Percentiles rank a stretch among this genome's conserved stretches.
These are phyloP conservation scores for Puccinia coronata DNA, from an alignment of 1,284 basidiomycete genomes.

Conservation along the genomic window DNA sequence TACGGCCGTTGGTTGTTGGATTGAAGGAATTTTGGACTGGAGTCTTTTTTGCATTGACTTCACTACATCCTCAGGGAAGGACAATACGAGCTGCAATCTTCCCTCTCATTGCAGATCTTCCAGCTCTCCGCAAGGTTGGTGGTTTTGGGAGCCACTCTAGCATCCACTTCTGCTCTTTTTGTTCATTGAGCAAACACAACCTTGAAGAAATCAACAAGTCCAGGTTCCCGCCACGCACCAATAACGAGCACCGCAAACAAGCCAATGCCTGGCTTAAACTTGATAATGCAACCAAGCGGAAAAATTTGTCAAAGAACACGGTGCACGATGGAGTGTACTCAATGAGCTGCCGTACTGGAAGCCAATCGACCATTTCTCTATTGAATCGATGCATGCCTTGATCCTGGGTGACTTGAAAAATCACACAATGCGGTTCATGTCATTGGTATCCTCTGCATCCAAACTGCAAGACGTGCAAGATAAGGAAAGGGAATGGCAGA, in stretches of 20 bases:
- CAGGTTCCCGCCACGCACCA: not conserved
- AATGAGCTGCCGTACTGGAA: constrained; percentile 19
- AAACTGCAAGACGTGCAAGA: too few species aligned
- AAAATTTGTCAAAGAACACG: constrained; percentile 23
- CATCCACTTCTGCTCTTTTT: not conserved
- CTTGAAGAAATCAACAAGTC: too few species aligned
- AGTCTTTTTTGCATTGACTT: not conserved
- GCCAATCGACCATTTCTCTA: too few species aligned
- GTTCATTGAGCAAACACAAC: not conserved
- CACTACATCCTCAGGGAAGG: not conserved
- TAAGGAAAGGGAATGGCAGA: too few species aligned
- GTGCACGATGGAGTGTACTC: too few species aligned
- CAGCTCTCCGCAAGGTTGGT: too few species aligned
- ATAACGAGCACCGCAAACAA: not conserved
- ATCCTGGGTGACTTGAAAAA: too few species aligned
- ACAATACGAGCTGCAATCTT: constrained; percentile 24
- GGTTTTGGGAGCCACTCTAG: not conserved
- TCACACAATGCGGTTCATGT: too few species aligned
- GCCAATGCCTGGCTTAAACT: not conserved
- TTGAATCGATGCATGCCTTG: too few species aligned
- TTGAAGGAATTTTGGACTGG: constrained; percentile 23
- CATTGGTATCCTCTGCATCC: too few species aligned
- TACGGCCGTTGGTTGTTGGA: not conserved
- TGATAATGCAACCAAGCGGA: not conserved
- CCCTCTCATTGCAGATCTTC: constrained; percentile 28